phyloP scores from a whole-genome alignment of 1,284 basidiomycete species.

The Laetiporus sulphureus region DNA sequence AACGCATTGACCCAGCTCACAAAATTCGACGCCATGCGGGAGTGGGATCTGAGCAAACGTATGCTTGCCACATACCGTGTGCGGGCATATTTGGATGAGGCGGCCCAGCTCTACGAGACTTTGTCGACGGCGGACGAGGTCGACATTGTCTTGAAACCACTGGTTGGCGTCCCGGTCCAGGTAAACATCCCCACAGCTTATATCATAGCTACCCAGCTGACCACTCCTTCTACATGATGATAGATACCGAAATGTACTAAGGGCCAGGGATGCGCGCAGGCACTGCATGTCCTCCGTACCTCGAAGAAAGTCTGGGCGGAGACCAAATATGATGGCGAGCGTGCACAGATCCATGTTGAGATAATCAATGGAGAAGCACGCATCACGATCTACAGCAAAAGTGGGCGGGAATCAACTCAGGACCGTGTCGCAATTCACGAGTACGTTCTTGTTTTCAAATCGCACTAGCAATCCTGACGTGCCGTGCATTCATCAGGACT shows the following conservation, averaged over 20 bases:
- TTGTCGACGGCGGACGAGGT: conserved; percentile 27
- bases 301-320: conserved; percentile 67
- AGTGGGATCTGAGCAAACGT: conserved; percentile 56
- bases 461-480: conserved; percentile 1
- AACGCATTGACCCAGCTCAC: conserved; percentile 49
- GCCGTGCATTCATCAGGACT: conserved; percentile 33
- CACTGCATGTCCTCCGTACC: conserved; percentile 41
- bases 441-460: conserved; percentile 29
- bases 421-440: conserved; percentile 66
- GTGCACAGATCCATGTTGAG: conserved; percentile 81
- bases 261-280: conserved; percentile 50
- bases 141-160: conserved; percentile 16
- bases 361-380: conserved; percentile 30
- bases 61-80: conserved; percentile 53
- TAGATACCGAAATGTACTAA: conserved; percentile 82
- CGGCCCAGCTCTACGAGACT: conserved; percentile 32
- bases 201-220: no score
- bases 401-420: conserved; percentile 69
- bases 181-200: no score
- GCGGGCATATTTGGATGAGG: conserved; percentile 53
- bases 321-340: conserved; percentile 88
- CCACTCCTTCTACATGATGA: neutral
- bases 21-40: conserved; percentile 57
- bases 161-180: conserved; percentile 47
- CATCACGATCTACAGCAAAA: conserved; percentile 83